Base-by-base conservation (phyloP, 768 basidiomycete genomes). In the Kwoniella dendrophila region DNA sequence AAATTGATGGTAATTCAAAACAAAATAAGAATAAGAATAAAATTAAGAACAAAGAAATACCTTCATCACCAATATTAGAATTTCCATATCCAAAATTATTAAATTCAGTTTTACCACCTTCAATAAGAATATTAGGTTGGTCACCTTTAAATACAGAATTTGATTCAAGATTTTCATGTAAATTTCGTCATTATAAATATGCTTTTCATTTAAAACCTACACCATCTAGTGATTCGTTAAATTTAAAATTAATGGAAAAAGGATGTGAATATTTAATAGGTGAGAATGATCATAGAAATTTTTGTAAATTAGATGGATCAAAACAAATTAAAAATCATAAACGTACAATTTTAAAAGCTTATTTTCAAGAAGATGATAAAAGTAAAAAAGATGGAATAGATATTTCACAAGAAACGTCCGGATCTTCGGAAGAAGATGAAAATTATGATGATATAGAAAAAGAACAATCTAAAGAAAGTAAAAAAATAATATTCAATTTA, bases 151-250 rank as follows among this genome's bases (percentile, higher is more conserved):
- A 85, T 2, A 78, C 84, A 7, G 56, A 67, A 18, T 98, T 98
- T 79, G 92, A 93, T 22, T 88, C 94, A 7, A 87, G 96, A 3
- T 93, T 89, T 80, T 88, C 87, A 12, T 97, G 95, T 81, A 82
- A 80, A 54, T 87, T 85, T 71, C 83, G 96, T 36, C 95, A 99
- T 77, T 98, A 99, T 86, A 97, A 95, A 75, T 99, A 98, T 80
- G 95, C 97, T 79, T 98, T 99, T 82, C 84, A 86, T 33, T 63
- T 76, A n/a, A 62, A 65, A 4, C 72, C 78, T 8, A 56, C 67
- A 2, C 69, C 68, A 0, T 79, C 86, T 0, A 51, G 75, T 26
- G 50, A 63, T 12, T 64, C 74, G 30, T 86, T 97, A 56, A 85
- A 94, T 78, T 75, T 94, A 29, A 72, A 80, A 1, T 83, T 82